A percentile compares a stretch with the other conserved stretches of the same genome.
These are phyloP conservation scores for Parasarocladium wereldwijsianum DNA, from an alignment of 2,329 filamentous ascomycete species.

Conservation along the genomic window DNA sequence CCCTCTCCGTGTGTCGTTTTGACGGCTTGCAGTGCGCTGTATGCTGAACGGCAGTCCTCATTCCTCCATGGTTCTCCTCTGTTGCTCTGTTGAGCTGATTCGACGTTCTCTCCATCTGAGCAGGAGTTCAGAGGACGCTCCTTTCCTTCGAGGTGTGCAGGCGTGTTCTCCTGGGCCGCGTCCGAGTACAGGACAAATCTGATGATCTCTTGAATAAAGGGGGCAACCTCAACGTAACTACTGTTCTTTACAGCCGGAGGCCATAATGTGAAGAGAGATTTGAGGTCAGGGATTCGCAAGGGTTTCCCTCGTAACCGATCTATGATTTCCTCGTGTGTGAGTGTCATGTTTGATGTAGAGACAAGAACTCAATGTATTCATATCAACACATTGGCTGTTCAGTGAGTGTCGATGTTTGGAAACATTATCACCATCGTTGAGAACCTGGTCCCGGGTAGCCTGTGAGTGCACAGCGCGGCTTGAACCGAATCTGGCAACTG, in stretches of 20 bases:
- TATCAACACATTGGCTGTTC: not conserved
- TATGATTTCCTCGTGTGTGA: conserved; percentile 9
- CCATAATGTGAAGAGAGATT: conserved; percentile 12
- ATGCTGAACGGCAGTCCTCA: no score
- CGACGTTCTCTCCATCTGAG: no score
- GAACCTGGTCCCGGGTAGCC: not conserved
- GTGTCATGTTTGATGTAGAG: not conserved
- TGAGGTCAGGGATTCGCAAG: conserved; percentile 14
- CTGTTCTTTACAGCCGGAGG: conserved; percentile 10
- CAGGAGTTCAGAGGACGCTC: no score
- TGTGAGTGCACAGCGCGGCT: not conserved
- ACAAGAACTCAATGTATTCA: not conserved
- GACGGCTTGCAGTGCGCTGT: no score
- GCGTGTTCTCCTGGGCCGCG: no score
- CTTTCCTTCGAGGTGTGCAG: no score
- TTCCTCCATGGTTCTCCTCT: no score
- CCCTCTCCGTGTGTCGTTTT: no score
- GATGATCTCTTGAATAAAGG: conserved; percentile 10
- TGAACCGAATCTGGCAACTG: not conserved
- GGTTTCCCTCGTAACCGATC: conserved; percentile 13
- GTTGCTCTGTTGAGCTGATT: no score
- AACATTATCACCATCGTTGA: not conserved
- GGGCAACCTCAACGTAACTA: conserved; percentile 9
- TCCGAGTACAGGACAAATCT: no score
- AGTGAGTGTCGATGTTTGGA: not conserved